phyloP scores from a whole-genome alignment of 805 yeast genomes.

The Torulaspora gathmanii region DNA sequence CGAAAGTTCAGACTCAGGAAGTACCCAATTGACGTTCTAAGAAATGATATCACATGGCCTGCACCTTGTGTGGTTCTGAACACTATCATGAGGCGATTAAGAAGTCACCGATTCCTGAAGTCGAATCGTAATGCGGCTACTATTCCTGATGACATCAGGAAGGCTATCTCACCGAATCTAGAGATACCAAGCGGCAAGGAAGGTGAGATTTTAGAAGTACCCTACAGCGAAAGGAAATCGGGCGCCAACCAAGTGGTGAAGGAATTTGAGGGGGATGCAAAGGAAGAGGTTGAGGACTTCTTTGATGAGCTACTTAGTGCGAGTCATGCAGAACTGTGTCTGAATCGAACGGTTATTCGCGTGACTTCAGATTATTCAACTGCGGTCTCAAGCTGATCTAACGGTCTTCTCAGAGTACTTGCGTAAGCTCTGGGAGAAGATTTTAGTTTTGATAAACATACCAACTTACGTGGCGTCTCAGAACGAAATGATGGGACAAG shows the following conservation, averaged over 20 bases:
- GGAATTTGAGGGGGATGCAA: neutral
- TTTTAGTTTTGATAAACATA: neutral
- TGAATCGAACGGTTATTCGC: neutral
- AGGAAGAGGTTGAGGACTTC: neutral
- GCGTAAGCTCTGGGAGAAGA: constrained; percentile 4
- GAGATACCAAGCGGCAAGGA: constrained; percentile 3
- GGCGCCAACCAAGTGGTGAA: neutral
- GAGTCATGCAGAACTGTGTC: neutral
- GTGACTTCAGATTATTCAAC: neutral
- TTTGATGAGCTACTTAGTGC: too few species aligned
- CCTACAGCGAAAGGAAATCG: neutral
- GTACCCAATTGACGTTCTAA: neutral
- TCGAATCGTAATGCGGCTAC: constrained; percentile 1
- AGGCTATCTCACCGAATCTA: constrained; percentile 2
- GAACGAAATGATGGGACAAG: neutral
- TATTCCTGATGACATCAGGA: constrained; percentile 1
- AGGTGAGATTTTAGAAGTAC: constrained; percentile 2
- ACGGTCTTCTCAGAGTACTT: neutral
- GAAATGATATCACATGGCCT: constrained; percentile 1
- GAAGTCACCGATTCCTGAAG: constrained; percentile 5
- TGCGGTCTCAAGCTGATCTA: neutral
- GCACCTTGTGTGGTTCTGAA: too few species aligned
- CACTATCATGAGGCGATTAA: constrained; percentile 8
- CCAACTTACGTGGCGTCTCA: too few species aligned
- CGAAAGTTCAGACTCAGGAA: constrained; percentile 7